phyloP scores from a whole-genome alignment of 192 early-diverging fungal genomes.

The Helicostylum pulchrum region DNA sequence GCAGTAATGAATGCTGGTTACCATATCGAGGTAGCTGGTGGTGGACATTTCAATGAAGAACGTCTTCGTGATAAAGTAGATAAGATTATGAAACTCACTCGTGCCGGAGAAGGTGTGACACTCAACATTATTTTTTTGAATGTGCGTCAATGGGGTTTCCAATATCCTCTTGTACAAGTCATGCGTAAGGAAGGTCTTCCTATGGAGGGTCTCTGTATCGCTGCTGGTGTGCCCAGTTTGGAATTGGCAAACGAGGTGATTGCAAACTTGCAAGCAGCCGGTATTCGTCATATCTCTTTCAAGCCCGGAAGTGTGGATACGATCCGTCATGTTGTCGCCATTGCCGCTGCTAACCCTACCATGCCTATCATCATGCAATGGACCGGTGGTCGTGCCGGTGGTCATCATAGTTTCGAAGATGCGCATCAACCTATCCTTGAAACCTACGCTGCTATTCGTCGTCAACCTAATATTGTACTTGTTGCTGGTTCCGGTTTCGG shows the following conservation, averaged over 20 bases:
- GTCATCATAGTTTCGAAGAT: conserved; percentile 96
- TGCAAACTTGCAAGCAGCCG: conserved; percentile 63
- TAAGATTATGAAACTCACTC: conserved; percentile 66
- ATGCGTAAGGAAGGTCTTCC: conserved; percentile 84
- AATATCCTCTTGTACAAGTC: conserved; percentile 74
- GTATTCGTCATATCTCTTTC: conserved; percentile 82
- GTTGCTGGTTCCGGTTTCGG: conserved; percentile 93
- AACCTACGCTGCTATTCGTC: conserved; percentile 82
- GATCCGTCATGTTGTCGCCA: conserved; percentile 72
- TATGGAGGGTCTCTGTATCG: conserved; percentile 87
- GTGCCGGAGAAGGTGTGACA: conserved; percentile 83
- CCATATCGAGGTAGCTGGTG: conserved; percentile 87
- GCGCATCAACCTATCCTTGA: conserved; percentile 89
- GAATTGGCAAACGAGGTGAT: conserved; percentile 86
- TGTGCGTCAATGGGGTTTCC: conserved; percentile 89
- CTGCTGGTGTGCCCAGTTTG: conserved; percentile 87
- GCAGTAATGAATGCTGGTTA: conserved; percentile 89
- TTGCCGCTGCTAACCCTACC: conserved; percentile 76
- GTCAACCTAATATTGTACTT: conserved; percentile 74
- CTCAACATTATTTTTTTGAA: conserved; percentile 91
- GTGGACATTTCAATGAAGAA: conserved; percentile 79
- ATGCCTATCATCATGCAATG: conserved; percentile 92
- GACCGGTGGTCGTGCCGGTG: conserved; percentile 95
- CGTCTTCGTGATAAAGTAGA: conserved; percentile 67
- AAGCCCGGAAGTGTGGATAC: conserved; percentile 77